A percentile compares a stretch with the other conserved stretches of the same genome.
These are phyloP conservation scores for Omphalotus olearius DNA, from an alignment of 1,284 basidiomycete species.

Conservation along the genomic window DNA sequence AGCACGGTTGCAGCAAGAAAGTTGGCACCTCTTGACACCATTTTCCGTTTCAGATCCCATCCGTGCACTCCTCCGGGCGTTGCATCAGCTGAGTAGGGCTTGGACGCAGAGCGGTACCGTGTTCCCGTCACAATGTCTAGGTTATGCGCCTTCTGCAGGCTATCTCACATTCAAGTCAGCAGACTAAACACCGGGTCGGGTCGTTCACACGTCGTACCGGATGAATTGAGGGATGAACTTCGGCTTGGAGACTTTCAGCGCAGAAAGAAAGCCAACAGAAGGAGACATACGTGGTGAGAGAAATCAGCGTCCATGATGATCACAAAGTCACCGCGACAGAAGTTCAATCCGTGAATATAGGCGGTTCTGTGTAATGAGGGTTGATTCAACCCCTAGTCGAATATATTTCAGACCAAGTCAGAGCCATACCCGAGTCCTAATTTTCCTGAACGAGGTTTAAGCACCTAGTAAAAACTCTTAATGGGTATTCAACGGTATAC, in stretches of 20 bases:
- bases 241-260: slow-evolving; percentile 45
- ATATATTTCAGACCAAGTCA: not conserved
- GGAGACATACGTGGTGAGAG: slow-evolving; percentile 77
- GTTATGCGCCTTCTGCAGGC: slow-evolving; percentile 75
- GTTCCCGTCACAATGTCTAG: slow-evolving; percentile 90
- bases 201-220: slow-evolving; percentile 43
- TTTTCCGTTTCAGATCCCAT: slow-evolving; percentile 85
- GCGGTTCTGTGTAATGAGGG: slow-evolving; percentile 57
- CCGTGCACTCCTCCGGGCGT: slow-evolving; percentile 81
- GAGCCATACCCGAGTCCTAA: slow-evolving; percentile 74
- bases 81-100: slow-evolving; percentile 45
- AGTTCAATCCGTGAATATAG: slow-evolving; percentile 88
- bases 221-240: slow-evolving; percentile 91
- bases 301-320: slow-evolving; percentile 98
- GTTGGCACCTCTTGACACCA: slow-evolving; percentile 84
- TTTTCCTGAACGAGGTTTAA: slow-evolving; percentile 85
- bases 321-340: slow-evolving; percentile 88
- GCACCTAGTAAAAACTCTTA: slow-evolving; percentile 39
- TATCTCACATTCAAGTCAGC: slow-evolving; percentile 24
- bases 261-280: not conserved
- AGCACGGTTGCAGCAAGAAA: slow-evolving; percentile 82
- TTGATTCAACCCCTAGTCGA: slow-evolving; percentile 7
- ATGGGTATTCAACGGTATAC: not conserved
- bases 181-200: not conserved
- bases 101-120: slow-evolving; percentile 67